Evolutionary conservation across 148 eudicot genomes (phyloP).

Genomic region (Suaeda aralocaspica): DNA sequence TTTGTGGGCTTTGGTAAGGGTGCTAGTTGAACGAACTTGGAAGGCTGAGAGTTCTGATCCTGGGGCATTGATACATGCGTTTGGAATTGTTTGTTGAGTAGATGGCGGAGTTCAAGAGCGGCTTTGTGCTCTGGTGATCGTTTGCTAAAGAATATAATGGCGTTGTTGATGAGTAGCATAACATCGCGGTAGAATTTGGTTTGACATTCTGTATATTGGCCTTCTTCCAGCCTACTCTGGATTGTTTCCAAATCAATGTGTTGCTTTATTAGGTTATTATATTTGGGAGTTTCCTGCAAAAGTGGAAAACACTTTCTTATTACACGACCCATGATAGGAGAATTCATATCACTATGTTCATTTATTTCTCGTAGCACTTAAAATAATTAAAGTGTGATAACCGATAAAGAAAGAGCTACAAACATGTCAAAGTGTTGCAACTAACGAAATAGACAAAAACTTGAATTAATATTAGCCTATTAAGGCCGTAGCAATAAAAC

Average conservation of each 20-base stretch:
- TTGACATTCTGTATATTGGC: conserved; percentile 40
- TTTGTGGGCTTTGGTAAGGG: conserved; percentile 20
- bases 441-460: too few species aligned
- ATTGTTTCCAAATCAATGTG: conserved; percentile 49
- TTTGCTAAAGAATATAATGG: conserved; percentile 40
- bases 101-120: conserved; percentile 44
- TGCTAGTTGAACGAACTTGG: conserved; percentile 21
- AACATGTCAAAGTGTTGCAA: too few species aligned
- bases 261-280: conserved; percentile 44
- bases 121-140: conserved; percentile 39
- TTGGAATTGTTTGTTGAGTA: conserved; percentile 28
- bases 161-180: conserved; percentile 52
- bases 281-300: conserved; percentile 39
- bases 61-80: not conserved
- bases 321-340: not conserved
- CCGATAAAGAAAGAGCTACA: too few species aligned
- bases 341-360: too few species aligned
- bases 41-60: conserved; percentile 10
- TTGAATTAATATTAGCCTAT: too few species aligned
- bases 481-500: too few species aligned
- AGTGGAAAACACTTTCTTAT: not conserved
- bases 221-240: conserved; percentile 40
- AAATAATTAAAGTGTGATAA: too few species aligned
- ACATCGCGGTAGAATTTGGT: conserved; percentile 49
- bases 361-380: too few species aligned